These are phyloP conservation scores for Vaucheria bursata DNA, from an alignment of 352 stramenopile species.

Conservation along the genomic window DNA sequence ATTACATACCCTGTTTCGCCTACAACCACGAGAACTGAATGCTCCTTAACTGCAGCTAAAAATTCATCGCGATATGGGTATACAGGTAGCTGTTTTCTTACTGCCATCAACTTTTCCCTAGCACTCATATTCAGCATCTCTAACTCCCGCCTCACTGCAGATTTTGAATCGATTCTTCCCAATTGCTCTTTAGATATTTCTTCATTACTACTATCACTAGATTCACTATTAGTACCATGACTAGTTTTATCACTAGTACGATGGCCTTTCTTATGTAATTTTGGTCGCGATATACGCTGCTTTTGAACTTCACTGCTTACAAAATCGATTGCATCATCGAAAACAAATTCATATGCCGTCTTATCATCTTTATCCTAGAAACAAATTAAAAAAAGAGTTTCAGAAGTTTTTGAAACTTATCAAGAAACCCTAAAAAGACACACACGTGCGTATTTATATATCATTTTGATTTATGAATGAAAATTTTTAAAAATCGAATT, in stretches of 20 bases:
- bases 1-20: constrained; percentile 63
- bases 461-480: not conserved
- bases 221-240: not conserved
- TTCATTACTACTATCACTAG: not conserved
- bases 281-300: constrained; percentile 51
- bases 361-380: not conserved
- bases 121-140: constrained; percentile 10
- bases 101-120: constrained; percentile 49
- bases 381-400: not conserved
- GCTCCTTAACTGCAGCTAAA: constrained; percentile 89
- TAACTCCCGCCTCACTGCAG: constrained; percentile 14
- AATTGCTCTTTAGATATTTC: not conserved
- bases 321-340: constrained; percentile 98
- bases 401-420: not conserved
- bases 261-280: constrained; percentile 4
- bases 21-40: constrained; percentile 67
- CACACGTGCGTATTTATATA: not conserved
- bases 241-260: constrained; percentile 42
- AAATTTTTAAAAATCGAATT: not conserved
- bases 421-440: not conserved
- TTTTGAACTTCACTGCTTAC: constrained; percentile 80
- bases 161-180: not conserved
- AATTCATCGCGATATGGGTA: constrained; percentile 96
- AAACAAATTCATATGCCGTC: constrained; percentile 93
- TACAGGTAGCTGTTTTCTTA: constrained; percentile 88